Conservation (phyloP, 441 rosid species). For the Dalechampia spathulata region DNA sequence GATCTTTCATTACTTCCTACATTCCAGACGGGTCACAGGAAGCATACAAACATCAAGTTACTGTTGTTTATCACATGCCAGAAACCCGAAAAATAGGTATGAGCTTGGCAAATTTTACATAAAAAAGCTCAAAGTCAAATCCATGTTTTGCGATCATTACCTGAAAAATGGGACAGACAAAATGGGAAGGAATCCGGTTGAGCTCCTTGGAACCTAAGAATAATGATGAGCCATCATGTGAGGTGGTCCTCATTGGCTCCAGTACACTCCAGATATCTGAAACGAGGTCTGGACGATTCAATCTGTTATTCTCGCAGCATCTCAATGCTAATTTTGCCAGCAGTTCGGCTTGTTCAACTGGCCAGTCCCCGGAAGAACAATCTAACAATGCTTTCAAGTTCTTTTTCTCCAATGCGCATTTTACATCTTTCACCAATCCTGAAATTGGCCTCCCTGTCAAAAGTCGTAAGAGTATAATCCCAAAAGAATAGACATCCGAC, state of each 20-base stretch:
- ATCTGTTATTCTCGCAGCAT: conserved; percentile 49
- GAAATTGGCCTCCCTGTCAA: conserved; percentile 56
- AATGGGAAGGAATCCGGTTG: conserved; percentile 60
- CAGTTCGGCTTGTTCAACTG: conserved; percentile 41
- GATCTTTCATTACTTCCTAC: conserved; percentile 87
- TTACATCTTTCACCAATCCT: conserved; percentile 46
- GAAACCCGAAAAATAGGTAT: too few relatives aligned
- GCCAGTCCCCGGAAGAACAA: conserved; percentile 78
- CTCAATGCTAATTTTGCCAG: conserved; percentile 59
- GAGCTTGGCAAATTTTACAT: too few relatives aligned
- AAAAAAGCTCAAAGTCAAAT: too few relatives aligned
- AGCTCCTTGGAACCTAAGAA: conserved; percentile 33
- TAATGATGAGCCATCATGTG: conserved; percentile 24
- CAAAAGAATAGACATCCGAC: conserved; percentile 74
- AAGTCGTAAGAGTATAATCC: conserved; percentile 68
- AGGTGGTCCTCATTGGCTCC: conserved; percentile 39
- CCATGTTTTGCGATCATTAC: conserved; percentile 25
- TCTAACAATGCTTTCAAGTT: conserved; percentile 56
- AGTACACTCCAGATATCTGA: conserved; percentile 47
- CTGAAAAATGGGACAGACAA: conserved; percentile 88
- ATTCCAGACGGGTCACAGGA: conserved; percentile 7
- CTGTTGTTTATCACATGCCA: too few relatives aligned
- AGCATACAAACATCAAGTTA: not conserved
- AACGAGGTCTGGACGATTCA: conserved; percentile 49
- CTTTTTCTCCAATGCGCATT: conserved; percentile 54